Base-by-base conservation (phyloP, 371 early-diverging fungal genomes). In the Mortierella sp. region DNA sequence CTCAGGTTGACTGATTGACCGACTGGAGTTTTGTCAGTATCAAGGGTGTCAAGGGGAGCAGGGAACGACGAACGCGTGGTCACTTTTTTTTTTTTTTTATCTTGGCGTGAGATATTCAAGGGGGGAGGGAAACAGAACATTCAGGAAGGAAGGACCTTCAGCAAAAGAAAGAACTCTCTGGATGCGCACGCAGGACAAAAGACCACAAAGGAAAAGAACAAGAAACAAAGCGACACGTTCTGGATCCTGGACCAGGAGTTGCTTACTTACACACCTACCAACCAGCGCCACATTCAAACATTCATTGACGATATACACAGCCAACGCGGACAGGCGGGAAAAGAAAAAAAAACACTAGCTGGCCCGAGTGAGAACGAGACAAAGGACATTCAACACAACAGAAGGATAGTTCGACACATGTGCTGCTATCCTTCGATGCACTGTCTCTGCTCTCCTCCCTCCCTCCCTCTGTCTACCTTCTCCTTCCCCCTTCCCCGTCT, bases 391-490 rank as follows among this genome's bases (percentile, higher is more conserved):
- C n/a, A 58, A 72, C 34, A 44, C n/a, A 74, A 38, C 42, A 57
- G 45, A 26, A 50, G 26, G n/a, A 74, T 58, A 14, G 60, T 68
- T 42, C 68, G 24, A 68, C 68, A 24, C 68, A 68, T 68, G 42
- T 34, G 24, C 38, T 68, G 68, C 68, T 68, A 68, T 68, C 68
- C 68, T 68, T 68, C 68, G 42, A 68, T 68, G 68, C 68, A 68
- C 38, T 68, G 68, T 68, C 68, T 68, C 68, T 68, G 42, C 68
- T 42, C 68, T 42, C n/a, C n/a, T n/a, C n/a, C n/a, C 10, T 65
- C 38, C 65, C 21, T 38, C 21, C 0, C 21, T 21, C 34, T 21
- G 21, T 38, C 7, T 24, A 8, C 63, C 21, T 63, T 28, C 34
- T 63, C 19, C 8, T 21, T 31, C 31, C 65, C 21, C 38, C 38